Percentiles rank a stretch among this genome's conserved stretches.
phyloP scores from a whole-genome alignment of 169 alveolate species.

The Plasmodium gallinaceum region DNA sequence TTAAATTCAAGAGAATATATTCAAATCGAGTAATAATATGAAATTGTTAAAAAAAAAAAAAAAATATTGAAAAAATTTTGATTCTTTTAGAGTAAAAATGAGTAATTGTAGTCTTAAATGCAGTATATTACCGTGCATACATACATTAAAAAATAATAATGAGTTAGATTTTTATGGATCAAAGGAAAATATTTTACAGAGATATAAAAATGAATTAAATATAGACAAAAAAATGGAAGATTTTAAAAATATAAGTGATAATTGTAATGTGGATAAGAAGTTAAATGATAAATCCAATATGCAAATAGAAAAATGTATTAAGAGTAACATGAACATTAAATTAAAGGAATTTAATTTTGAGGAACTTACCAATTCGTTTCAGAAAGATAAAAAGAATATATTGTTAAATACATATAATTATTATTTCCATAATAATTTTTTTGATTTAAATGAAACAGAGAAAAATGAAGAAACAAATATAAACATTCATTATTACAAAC shows the following conservation, averaged over 20 bases:
- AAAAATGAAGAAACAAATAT: conserved; percentile 19
- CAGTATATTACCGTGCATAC: conserved; percentile 70
- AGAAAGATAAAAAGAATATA: conserved; percentile 29
- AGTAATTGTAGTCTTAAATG: conserved; percentile 69
- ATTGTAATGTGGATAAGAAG: conserved; percentile 12
- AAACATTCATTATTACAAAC: conserved; percentile 26
- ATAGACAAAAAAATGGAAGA: background rate
- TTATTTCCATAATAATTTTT: conserved; percentile 40
- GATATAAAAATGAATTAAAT: conserved; percentile 13
- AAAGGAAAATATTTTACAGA: conserved; percentile 27
- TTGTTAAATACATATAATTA: conserved; percentile 63
- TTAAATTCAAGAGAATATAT: background rate
- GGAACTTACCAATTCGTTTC: conserved; percentile 15
- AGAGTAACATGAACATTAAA: background rate
- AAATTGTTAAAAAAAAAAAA: conserved; percentile 34
- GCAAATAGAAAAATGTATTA: conserved; percentile 12
- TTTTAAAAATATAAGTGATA: conserved; percentile 25
- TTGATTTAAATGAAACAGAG: conserved; percentile 31
- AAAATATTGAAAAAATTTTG: conserved; percentile 19
- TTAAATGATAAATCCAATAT: conserved; percentile 12
- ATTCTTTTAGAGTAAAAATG: conserved; percentile 43
- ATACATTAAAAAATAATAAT: conserved; percentile 32
- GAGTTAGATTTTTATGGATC: conserved; percentile 33
- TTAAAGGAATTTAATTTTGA: conserved; percentile 19
- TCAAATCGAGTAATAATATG: conserved; percentile 21